Base-by-base conservation (phyloP, 2,329 filamentous ascomycete species). In the Arachnomyces sp. region DNA sequence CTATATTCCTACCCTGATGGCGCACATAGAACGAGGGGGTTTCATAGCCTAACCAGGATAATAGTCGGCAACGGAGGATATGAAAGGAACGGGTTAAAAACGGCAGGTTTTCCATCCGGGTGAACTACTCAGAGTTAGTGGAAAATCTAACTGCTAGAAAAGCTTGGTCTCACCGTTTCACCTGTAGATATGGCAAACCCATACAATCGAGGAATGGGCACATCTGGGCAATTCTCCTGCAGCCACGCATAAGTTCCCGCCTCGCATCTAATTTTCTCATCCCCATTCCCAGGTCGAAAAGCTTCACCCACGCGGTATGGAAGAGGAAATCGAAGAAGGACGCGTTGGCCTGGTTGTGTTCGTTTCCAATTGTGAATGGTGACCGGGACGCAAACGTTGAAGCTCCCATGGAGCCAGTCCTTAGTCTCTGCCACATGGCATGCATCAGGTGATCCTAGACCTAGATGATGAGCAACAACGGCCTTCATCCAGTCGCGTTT, bases 121-220 rank as follows among this genome's bases (percentile, higher is more conserved):
- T 25, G 9, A 25, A 25, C 21, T 25, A 25, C 21, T 25, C 21
- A 25, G 5, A 25, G 21, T 25, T 9, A 25, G 21, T 25, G 5
- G 5, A 25, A 5, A 25, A 25, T 5, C 21, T n/a, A 25, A 9
- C 21, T 9, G 21, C 21, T 25, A 25, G 9, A 5, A 9, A 25
- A 25, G 7, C 21, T 12, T n/a, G n/a, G n/a, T 17, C 18, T 9
- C 16, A 40, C 36, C 18, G 28, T 38, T 17, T 38, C 28, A 15
- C 25, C 28, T 13, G 25, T 38, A 28, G 42, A 44, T 15, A 34
- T 37, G 8, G 49, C 51, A 45, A 55, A 49, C 21, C 51, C 52
- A 35, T 51, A 52, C 13, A 56, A 42, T 17, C 44, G 40, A 28
- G 52, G 52, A 32, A 55, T 52, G 14, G 47, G 52, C 15, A 56